phyloP scores from a whole-genome alignment of 1,139 yeast species.

The Hyphopichia wangnamkhiaoensis region DNA sequence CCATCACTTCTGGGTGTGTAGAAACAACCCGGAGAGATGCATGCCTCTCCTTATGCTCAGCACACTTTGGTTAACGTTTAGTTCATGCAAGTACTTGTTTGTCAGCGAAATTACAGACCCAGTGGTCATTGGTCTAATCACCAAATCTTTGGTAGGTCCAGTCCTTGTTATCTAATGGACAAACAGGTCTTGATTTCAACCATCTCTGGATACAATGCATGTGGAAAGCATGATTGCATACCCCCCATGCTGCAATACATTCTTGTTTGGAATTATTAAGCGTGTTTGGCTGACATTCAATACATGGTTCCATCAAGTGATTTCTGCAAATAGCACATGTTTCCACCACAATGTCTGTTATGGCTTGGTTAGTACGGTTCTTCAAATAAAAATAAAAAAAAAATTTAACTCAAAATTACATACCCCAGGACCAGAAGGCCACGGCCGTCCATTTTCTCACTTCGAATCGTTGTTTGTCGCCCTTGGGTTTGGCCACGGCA shows the following conservation, averaged over 20 bases:
- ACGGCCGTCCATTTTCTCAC: slow-evolving; percentile 91
- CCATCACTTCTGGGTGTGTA: too few relatives aligned
- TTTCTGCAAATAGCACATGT: slow-evolving; percentile 98
- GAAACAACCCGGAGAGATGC: too few relatives aligned
- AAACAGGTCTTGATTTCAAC: slow-evolving; percentile 95
- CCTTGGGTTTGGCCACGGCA: slow-evolving; percentile 8
- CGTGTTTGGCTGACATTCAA: slow-evolving; percentile 90
- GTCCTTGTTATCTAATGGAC: slow-evolving; percentile 94
- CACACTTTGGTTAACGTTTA: too few relatives aligned
- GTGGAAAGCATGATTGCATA: slow-evolving; percentile 92
- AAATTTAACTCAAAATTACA: slow-evolving; percentile 20
- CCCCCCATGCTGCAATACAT: slow-evolving; percentile 97
- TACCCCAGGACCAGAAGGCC: slow-evolving; percentile 99
- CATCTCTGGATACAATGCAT: slow-evolving; percentile 95
- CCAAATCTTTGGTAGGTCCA: slow-evolving; percentile 92
- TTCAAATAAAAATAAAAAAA: background rate
- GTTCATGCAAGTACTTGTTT: too few relatives aligned
- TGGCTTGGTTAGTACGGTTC: slow-evolving; percentile 29
- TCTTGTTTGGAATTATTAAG: slow-evolving; percentile 68
- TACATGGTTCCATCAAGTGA: slow-evolving; percentile 98
- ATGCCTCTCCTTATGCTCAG: too few relatives aligned
- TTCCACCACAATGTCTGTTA: slow-evolving; percentile 79
- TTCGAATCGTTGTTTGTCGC: slow-evolving; percentile 42
- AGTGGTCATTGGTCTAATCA: slow-evolving; percentile 14
- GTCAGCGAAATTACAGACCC: too few relatives aligned